phyloP scores from a whole-genome alignment of 805 yeast genomes.

The Hermanozyma aechmeae region DNA sequence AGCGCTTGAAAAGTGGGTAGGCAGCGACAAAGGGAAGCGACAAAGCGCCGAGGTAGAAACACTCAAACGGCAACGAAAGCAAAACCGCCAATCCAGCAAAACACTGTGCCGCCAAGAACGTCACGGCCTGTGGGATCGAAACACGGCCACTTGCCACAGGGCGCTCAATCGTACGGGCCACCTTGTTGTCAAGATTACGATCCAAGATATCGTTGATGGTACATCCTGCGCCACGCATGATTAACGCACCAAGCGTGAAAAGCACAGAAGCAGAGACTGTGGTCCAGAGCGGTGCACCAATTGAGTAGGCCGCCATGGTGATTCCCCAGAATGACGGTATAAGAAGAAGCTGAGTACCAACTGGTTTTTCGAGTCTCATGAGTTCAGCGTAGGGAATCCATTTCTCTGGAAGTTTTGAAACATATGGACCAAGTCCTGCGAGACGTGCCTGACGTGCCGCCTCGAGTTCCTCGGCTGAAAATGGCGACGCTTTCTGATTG shows the following conservation, averaged over 20 bases:
- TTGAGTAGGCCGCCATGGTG: conserved; percentile 73
- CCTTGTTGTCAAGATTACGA: conserved; percentile 72
- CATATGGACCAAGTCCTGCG: conserved; percentile 28
- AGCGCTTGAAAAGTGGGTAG: conserved; percentile 88
- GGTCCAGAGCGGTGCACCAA: conserved; percentile 58
- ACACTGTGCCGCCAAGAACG: conserved; percentile 67
- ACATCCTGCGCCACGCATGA: conserved; percentile 98
- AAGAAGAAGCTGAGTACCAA: conserved; percentile 79
- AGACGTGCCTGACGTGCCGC: conserved; percentile 44
- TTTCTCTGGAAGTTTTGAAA: conserved; percentile 56
- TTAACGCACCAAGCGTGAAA: conserved; percentile 75
- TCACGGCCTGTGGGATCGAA: conserved; percentile 55
- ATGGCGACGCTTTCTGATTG: conserved; percentile 4
- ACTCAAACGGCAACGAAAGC: conserved; percentile 64
- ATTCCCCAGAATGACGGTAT: conserved; percentile 92
- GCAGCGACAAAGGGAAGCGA: conserved; percentile 74
- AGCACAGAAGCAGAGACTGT: conserved; percentile 55
- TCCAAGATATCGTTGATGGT: conserved; percentile 89
- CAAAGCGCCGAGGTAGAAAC: conserved; percentile 75
- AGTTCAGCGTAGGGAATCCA: conserved; percentile 88
- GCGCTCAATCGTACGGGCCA: conserved; percentile 78
- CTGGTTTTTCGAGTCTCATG: conserved; percentile 89
- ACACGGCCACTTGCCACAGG: conserved; percentile 92
- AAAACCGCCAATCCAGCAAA: conserved; percentile 65
- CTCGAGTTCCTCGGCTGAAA: conserved; percentile 34